Conservation (phyloP, 768 basidiomycete species). For the Scleroderma citrinum region DNA sequence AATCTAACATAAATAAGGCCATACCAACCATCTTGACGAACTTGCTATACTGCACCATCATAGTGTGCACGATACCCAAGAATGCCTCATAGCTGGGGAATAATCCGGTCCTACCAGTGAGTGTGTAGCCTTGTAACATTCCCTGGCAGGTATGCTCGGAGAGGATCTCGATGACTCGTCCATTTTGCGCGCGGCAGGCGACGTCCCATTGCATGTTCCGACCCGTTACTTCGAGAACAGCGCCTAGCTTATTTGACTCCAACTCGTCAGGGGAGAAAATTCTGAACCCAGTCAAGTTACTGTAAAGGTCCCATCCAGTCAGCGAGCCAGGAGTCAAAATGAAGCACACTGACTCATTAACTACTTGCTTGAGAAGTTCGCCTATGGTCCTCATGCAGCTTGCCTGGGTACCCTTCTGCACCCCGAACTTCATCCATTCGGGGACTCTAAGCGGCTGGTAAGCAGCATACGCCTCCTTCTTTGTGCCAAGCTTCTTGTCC, state of each 20-base stretch:
- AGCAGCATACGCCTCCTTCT: conserved; percentile 58
- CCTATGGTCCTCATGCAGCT: conserved; percentile 78
- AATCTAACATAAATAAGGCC: not conserved
- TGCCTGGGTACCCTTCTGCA: conserved; percentile 49
- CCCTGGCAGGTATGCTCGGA: conserved; percentile 87
- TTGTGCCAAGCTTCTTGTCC: conserved; percentile 64
- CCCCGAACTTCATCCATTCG: conserved; percentile 53
- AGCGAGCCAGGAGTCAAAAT: not conserved
- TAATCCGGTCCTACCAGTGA: conserved; percentile 79
- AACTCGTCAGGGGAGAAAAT: conserved; percentile 91
- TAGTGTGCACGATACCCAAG: conserved; percentile 83
- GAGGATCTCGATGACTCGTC: conserved; percentile 83
- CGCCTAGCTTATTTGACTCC: conserved; percentile 84
- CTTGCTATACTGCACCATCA: conserved; percentile 88
- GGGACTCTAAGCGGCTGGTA: conserved; percentile 60
- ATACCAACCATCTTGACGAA: conserved; percentile 71
- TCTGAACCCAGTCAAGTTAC: conserved; percentile 74
- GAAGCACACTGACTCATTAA: conserved; percentile 40
- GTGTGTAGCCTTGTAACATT: conserved; percentile 89
- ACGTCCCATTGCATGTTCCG: conserved; percentile 87
- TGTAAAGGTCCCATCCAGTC: conserved; percentile 16
- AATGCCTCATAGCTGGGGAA: conserved; percentile 93
- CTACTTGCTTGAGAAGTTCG: conserved; percentile 48
- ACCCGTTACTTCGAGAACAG: conserved; percentile 57
- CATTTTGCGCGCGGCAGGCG: conserved; percentile 59